A percentile compares a stretch with the other conserved stretches of the same genome.
These are phyloP conservation scores for Petrea volubilis DNA, from an alignment of 257 asterid species.

Conservation along the genomic window DNA sequence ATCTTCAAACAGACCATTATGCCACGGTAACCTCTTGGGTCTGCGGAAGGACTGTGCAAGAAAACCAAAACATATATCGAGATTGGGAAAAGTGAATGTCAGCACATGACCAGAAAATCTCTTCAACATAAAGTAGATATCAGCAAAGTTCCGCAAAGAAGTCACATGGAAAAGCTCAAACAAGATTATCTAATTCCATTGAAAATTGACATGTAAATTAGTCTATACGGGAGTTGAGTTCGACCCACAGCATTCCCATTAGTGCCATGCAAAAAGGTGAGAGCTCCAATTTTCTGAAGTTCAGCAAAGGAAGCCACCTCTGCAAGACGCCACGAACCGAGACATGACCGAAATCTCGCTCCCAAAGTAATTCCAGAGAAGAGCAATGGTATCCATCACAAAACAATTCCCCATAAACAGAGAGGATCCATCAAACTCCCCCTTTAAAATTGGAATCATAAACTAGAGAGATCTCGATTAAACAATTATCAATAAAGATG, in stretches of 20 bases:
- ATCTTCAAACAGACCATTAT: constrained; percentile 81
- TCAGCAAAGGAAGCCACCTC: constrained; percentile 65
- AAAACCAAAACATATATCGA: constrained; percentile 63
- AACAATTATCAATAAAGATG: constrained; percentile 34
- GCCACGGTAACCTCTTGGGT: constrained; percentile 80
- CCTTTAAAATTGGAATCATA: constrained; percentile 42
- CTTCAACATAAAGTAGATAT: constrained; percentile 63
- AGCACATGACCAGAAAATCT: constrained; percentile 57
- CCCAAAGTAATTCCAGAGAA: constrained; percentile 29
- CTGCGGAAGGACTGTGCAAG: constrained; percentile 89
- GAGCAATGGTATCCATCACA: constrained; percentile 34
- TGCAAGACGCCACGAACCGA: constrained; percentile 60
- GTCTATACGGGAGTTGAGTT: constrained; percentile 46
- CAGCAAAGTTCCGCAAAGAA: constrained; percentile 59
- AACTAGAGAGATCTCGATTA: constrained; percentile 43
- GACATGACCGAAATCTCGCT: constrained; percentile 46
- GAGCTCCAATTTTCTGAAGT: constrained; percentile 68
- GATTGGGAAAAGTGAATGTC: constrained; percentile 57
- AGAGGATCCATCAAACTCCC: constrained; percentile 50
- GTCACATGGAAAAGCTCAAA: constrained; percentile 56
- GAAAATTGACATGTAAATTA: constrained; percentile 38
- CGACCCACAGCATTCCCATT: constrained; percentile 59
- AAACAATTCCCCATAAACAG: constrained; percentile 37
- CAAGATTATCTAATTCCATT: constrained; percentile 51
- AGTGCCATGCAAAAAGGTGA: constrained; percentile 58